These are phyloP conservation scores for Collybia sp. DNA, from an alignment of 768 basidiomycete species.

Conservation along the genomic window DNA sequence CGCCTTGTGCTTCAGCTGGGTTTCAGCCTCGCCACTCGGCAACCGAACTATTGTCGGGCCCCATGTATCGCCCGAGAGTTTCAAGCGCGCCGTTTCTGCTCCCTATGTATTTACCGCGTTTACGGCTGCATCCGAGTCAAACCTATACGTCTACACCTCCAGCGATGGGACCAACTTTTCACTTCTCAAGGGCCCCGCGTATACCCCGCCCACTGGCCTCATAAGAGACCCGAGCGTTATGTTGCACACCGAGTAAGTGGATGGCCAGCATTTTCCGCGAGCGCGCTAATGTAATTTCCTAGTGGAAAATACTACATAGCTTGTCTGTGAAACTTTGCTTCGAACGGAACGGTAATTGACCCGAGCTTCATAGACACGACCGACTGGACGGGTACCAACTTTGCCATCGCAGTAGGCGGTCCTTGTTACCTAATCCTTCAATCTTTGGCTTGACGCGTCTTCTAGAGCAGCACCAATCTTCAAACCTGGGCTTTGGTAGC, in stretches of 20 bases:
- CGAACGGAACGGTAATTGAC: background rate
- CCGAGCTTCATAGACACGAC: constrained; percentile 20
- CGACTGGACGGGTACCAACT: constrained; percentile 28
- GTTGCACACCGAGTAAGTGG: constrained; percentile 26
- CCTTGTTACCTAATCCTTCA: background rate
- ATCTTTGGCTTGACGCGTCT: too few species aligned
- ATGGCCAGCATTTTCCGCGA: background rate
- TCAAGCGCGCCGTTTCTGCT: constrained; percentile 9
- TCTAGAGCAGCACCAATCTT: constrained; percentile 25
- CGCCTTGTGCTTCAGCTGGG: too few species aligned
- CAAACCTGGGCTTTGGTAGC: constrained; percentile 22
- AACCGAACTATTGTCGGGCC: background rate
- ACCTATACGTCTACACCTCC: constrained; percentile 28
- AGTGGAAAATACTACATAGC: constrained; percentile 31
- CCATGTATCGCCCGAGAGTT: background rate
- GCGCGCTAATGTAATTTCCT: background rate
- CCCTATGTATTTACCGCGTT: constrained; percentile 30
- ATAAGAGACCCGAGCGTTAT: constrained; percentile 31
- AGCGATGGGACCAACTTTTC: constrained; percentile 25
- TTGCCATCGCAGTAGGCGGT: constrained; percentile 25
- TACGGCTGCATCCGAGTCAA: constrained; percentile 27
- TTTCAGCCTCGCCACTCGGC: too few species aligned
- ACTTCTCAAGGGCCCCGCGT: constrained; percentile 26
- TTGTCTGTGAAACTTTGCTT: constrained; percentile 12
- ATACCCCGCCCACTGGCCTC: constrained; percentile 28